phyloP scores from a whole-genome alignment of 495 filamentous ascomycete species.

The Podospora pseudocomata region DNA sequence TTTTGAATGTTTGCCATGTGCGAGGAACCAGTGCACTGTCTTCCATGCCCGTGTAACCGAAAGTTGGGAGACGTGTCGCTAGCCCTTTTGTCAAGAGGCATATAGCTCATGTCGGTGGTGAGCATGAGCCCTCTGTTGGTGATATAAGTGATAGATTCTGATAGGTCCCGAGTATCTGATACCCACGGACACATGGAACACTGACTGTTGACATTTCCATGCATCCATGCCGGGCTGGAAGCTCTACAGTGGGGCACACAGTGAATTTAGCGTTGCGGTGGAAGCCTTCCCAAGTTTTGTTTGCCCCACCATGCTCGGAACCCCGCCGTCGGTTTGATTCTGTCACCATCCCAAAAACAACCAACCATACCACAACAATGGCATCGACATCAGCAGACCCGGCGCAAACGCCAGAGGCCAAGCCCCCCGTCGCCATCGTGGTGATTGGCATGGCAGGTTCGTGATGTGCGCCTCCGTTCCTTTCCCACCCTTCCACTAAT shows the following conservation, averaged over 20 bases:
- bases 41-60: background rate
- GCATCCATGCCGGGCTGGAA: background rate
- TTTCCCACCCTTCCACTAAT: background rate
- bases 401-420: conserved; percentile 16
- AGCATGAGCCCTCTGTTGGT: background rate
- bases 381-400: background rate
- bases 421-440: conserved; percentile 64
- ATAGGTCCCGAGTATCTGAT: background rate
- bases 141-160: background rate
- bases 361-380: conserved; percentile 1
- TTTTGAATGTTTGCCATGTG: conserved; percentile 3
- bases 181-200: background rate
- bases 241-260: background rate
- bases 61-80: background rate
- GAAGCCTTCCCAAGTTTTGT: background rate
- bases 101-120: background rate
- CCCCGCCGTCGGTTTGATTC: conserved; percentile 6
- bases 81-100: background rate
- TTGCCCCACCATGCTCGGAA: background rate
- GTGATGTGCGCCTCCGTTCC: conserved; percentile 10
- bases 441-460: conserved; percentile 94
- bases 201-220: background rate
- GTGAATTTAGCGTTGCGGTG: background rate
- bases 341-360: background rate
- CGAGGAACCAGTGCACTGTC: background rate